Base-by-base conservation (phyloP, 768 basidiomycete genomes). In the Suillus subluteus region DNA sequence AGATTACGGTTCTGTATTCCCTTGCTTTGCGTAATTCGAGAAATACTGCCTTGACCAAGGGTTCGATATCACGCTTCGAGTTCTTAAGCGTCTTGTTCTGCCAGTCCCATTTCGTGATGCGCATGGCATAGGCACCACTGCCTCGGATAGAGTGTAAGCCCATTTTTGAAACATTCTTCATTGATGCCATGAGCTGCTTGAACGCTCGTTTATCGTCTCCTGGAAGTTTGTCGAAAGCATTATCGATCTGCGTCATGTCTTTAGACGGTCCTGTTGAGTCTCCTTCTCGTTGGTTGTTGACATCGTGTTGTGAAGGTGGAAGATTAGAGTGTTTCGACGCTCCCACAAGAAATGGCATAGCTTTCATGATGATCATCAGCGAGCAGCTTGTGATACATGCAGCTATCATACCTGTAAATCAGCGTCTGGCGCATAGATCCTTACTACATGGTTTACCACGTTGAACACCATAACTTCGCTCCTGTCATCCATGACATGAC, bases 11-110 rank as follows among this genome's bases (percentile, higher is more conserved):
- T 35, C 55, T 35, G 32, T 56, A 56, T 13, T 11, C 1, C 55
- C 32, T 32, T 56, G 21, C 55, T 56, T 56, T 56, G 32, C 11
- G 32, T 35, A 56, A 21, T 56, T 56, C 55, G 11, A 56, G 55
- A 11, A 35, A 21, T 21, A 56, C 30, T 35, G 55, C 55, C 21
- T 56, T 56, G 21, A 35, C 32, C 18, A 32, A 56, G 32, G 55
- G 55, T n/a, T 56, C 55, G 2, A 35, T 9, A 12, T 56, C 55
- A 21, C 55, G 55, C 2, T 56, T 56, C 12, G 18, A 6, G 32
- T 56, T 35, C 55, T 35, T 56, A 18, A 55, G 30, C 30, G 30
- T 3, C 5, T 35, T 56, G 9, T 18, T 3, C 11, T 3, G 1
- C 55, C 55, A 56, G 3, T 13, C 5, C 55, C 55, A 56, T 35